Conservation (phyloP, 108 stramenopile genomes). For the Nannochloropsis granulata region DNA sequence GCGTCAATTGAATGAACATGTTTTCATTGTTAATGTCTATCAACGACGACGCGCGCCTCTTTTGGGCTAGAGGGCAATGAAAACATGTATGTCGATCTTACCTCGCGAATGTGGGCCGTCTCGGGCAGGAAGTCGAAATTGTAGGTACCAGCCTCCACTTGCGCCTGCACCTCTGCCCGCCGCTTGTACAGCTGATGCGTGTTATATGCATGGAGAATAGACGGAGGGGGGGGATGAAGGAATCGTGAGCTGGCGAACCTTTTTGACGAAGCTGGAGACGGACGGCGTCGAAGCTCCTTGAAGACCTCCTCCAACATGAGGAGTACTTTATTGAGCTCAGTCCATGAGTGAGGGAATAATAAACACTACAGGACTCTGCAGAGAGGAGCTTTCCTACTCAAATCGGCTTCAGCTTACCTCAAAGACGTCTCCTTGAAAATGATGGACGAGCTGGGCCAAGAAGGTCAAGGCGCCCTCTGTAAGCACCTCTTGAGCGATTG, state of each 20-base stretch:
- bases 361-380: too few species aligned
- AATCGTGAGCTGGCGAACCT: too few species aligned
- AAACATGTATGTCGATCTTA: not conserved
- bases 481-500: not conserved
- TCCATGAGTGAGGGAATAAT: too few species aligned
- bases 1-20: not conserved
- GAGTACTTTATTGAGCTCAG: too few species aligned
- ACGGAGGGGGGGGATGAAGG: too few species aligned
- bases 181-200: not conserved
- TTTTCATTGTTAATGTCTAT: too few species aligned
- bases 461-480: not conserved
- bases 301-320: too few species aligned
- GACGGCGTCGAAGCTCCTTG: too few species aligned
- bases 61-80: too few species aligned
- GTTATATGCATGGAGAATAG: not conserved
- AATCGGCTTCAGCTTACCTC: not conserved
- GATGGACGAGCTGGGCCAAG: not conserved
- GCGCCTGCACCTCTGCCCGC: not conserved
- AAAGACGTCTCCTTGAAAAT: not conserved
- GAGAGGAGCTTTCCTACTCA: too few species aligned
- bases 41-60: too few species aligned
- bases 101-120: not conserved
- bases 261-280: too few species aligned
- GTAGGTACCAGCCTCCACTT: not conserved
- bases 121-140: not conserved